Base-by-base conservation (phyloP, 2,329 filamentous ascomycete species). In the Cladobotryum protrusum region DNA sequence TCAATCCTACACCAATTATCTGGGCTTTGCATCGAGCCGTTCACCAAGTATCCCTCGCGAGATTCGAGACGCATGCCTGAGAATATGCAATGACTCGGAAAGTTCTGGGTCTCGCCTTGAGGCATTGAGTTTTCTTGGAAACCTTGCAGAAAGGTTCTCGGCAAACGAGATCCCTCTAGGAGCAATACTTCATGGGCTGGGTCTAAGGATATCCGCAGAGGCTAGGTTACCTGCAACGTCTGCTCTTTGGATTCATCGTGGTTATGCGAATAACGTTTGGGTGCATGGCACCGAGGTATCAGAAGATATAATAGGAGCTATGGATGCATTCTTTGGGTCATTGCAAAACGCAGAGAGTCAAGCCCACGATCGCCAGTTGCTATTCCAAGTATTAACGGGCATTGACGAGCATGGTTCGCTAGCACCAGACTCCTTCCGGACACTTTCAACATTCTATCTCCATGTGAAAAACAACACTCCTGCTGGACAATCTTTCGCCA, bases 71-170 rank as follows among this genome's bases (percentile, higher is more conserved):
- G 53, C 57, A 4, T 66, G 59, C 49, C 52, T 53, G 34, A 55
- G 49, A 12, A 50, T 63, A 9, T 45, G 61, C 19, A 18, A 33
- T 20, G 39, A 51, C 20, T 15, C 48, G 24, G 34, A 45, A 8
- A 42, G 51, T 34, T 43, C 35, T 8, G 24, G 45, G 18, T 34
- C 44, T n/a, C 46, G 19, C 13, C 52, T 56, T 5, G 55, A 63
- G 43, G 54, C 54, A 11, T 57, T 75, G 36, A 53, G 59, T 1
- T 65, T 76, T 45, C 55, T 76, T 19, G 71, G 73, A 47, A 72
- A 74, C 52, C 48, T 76, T 13, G 56, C 61, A 20, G 59, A 69
- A 40, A 64, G 62, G 40, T 56, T 72, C 9, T 56, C 62, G 3
- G 52, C 52, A 7, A 50, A 58, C 17, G 54, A 52, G 5, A 45